Base-by-base conservation (phyloP, 305 asterid species). In the Solanum hybrid region DNA sequence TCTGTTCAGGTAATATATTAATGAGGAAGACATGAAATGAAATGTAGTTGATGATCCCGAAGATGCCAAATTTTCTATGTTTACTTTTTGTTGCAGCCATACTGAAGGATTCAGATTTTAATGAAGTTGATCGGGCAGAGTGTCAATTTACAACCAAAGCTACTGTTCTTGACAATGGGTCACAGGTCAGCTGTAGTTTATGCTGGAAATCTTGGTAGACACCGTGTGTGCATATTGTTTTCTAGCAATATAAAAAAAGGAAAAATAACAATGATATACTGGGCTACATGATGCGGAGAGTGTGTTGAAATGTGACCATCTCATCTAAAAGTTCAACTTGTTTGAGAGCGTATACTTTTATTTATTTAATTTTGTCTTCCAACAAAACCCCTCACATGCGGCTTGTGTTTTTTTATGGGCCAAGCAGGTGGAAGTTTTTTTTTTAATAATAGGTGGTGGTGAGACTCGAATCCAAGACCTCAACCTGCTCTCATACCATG, bases 81-180 rank as follows among this genome's bases (percentile, higher is more conserved):
- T 89, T n/a, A 88, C 57, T 77, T 31, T 89, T 91, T 77, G 51
- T 88, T 96, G 92, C 98, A 96, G 99, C 99, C 90, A 95, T 97
- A 92, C 91, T 97, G 67, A 97, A 97, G 92, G 99, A 96, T 91
- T 95, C 99, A 34, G 98, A 95, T 90, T 97, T 96, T 89, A 92
- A 91, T 89, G 99, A 96, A 94, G 98, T 94, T 93, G 99, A 97
- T 92, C 92, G 96, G 94, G 98, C 99, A 61, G 98, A 97, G 92
- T 97, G 99, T 88, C 98, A 96, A 86, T 97, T 97, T 90, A 94
- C 98, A 40, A 97, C 99, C 82, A 96, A 97, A 86, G 96, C 99
- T 77, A 97, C 99, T 26, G 93, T 93, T 89, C 91, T 97, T 76
- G 99, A 96, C 35, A 96, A 97, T 76, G 99, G 99, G 93, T 93